These are phyloP conservation scores for Neurospora sp. DNA, from an alignment of 495 filamentous ascomycete genomes.

Conservation along the genomic window DNA sequence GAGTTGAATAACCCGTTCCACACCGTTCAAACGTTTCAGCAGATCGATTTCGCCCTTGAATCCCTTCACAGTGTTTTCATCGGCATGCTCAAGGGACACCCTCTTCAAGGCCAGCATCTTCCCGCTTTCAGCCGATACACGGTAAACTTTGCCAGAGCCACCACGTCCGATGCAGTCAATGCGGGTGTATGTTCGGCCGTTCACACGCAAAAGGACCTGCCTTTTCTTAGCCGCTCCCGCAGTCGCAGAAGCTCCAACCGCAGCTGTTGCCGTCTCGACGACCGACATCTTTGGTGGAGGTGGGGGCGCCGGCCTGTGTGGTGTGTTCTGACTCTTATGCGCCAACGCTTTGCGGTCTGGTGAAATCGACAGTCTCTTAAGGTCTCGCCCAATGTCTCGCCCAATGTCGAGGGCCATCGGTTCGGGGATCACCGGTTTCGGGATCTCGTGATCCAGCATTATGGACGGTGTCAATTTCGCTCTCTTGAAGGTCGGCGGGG, in stretches of 20 bases:
- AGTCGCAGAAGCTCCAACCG: slow-evolving; percentile 66
- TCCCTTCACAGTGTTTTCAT: slow-evolving; percentile 69
- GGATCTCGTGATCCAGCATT: slow-evolving; percentile 47
- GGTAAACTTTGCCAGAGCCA: slow-evolving; percentile 87
- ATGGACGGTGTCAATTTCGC: slow-evolving; percentile 30
- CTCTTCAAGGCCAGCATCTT: slow-evolving; percentile 91
- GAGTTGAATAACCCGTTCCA: slow-evolving; percentile 80
- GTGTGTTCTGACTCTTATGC: slow-evolving; percentile 70
- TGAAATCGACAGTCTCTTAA: slow-evolving; percentile 22
- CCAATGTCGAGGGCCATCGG: slow-evolving; percentile 25
- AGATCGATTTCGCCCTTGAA: slow-evolving; percentile 98
- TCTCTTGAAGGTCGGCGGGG: slow-evolving; percentile 64
- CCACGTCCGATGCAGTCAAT: slow-evolving; percentile 86
- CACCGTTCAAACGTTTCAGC: slow-evolving; percentile 65
- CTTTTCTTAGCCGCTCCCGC: slow-evolving; percentile 61
- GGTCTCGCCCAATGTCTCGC: slow-evolving; percentile 5
- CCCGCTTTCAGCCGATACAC: slow-evolving; percentile 92
- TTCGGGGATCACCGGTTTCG: slow-evolving; percentile 37
- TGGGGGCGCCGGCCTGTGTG: slow-evolving; percentile 68
- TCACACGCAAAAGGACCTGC: slow-evolving; percentile 71
- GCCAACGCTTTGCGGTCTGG: slow-evolving; percentile 63
- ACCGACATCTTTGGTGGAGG: slow-evolving; percentile 93
- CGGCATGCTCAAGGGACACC: slow-evolving; percentile 83
- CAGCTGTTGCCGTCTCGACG: slow-evolving; percentile 79
- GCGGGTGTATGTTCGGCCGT: slow-evolving; percentile 81